These are phyloP conservation scores for Luffa acutangula DNA, from an alignment of 306 rosid genomes.

Conservation along the genomic window DNA sequence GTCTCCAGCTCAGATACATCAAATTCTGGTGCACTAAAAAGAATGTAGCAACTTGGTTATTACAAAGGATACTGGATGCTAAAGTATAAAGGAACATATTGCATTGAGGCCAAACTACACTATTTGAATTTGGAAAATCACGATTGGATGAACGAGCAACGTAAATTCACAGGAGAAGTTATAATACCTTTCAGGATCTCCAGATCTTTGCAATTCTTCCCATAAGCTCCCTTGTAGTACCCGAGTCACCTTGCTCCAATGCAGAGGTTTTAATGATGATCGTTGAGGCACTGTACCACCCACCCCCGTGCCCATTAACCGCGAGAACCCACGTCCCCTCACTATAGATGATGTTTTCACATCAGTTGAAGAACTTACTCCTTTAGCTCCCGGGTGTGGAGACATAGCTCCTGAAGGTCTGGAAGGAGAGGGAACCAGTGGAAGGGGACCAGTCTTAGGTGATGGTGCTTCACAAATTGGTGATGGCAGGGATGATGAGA, in stretches of 20 bases:
- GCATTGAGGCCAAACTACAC: not conserved
- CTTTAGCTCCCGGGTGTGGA: slow-evolving; percentile 45
- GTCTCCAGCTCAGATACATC: slow-evolving; percentile 88
- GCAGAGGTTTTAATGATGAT: slow-evolving; percentile 82
- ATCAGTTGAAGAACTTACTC: slow-evolving; percentile 35
- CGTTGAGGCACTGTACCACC: slow-evolving; percentile 37
- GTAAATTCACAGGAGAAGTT: slow-evolving; percentile 2
- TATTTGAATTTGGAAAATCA: not conserved
- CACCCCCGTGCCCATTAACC: slow-evolving; percentile 39
- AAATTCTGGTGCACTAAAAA: slow-evolving; percentile 76
- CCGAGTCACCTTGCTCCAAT: slow-evolving; percentile 95
- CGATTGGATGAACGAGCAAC: not conserved
- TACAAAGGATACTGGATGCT: not conserved
- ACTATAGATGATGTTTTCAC: slow-evolving; percentile 32
- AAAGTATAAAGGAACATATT: not conserved
- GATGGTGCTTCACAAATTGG: slow-evolving; percentile 15
- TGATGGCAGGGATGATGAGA: slow-evolving; percentile 47
- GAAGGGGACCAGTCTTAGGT: slow-evolving; percentile 30
- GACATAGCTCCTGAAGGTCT: slow-evolving; percentile 53
- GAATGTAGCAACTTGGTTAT: slow-evolving; percentile 13
- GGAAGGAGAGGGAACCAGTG: slow-evolving; percentile 43
- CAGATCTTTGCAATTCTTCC: slow-evolving; percentile 88
- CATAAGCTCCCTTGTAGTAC: slow-evolving; percentile 93
- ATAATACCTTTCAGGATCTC: slow-evolving; percentile 72
- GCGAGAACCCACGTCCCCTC: slow-evolving; percentile 83